Base-by-base conservation (phyloP, 768 basidiomycete genomes). In the Jaapia argillacea region DNA sequence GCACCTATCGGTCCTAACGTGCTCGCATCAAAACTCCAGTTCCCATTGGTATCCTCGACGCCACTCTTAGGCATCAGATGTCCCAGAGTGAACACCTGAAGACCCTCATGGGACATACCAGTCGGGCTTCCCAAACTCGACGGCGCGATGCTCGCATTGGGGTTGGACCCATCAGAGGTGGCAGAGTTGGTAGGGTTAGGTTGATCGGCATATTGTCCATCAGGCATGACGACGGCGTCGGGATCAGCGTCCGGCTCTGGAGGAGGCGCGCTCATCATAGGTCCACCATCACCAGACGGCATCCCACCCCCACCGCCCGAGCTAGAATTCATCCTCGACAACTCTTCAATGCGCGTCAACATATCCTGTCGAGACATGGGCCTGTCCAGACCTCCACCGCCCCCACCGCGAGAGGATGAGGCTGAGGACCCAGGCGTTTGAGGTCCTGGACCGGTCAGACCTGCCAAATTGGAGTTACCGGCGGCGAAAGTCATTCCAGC, bases 51-150 rank as follows among this genome's bases (percentile, higher is more conserved):
- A 53, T 77, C 75, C 18, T 70, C 72, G 41, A 64, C 56, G 35
- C 61, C 61, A 46, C 68, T 68, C 45, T 74, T 64, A 12, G 85
- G 85, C 50, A 86, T 65, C 20, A 87, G 62, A 57, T 86, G 85
- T 0, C 85, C 85, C 3, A 88, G 74, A 1, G 86, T 88, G 55
- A 85, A 85, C 42, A 87, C 83, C 57, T 85, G 82, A 42, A 88
- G 58, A 3, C 82, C 85, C 52, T 82, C 75, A 46, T 85, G 81
- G 35, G 53, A 38, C 35, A 45, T 22, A 24, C 45, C 25, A 14
- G 14, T 39, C 12, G 14, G 37, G 35, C 42, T 39, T 36, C 23
- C 14, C 42, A 16, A 10, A 13, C 10, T n/a, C 7, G 12, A 16
- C 43, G 42, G 45, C 43, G 40, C 21, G 10, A 44, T 13, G 26